Evolutionary conservation across 2,329 filamentous ascomycete species (phyloP).

Genomic region (Aureobasidium pullulans): DNA sequence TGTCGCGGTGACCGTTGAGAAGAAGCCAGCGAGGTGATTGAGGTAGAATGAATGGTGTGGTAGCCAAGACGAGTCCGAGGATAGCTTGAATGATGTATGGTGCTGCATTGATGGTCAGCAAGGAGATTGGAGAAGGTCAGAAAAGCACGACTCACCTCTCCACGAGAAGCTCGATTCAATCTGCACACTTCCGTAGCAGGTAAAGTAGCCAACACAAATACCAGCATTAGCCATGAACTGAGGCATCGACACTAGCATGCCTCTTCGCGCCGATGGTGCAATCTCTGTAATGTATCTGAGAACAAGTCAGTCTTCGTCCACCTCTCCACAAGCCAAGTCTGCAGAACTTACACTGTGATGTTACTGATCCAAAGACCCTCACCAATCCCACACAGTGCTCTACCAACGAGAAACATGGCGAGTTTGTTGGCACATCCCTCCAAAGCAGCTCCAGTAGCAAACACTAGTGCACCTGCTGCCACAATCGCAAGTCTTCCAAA

Average conservation of each 20-base stretch:
- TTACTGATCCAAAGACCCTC: constrained; percentile 53
- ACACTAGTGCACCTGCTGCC: constrained; percentile 45
- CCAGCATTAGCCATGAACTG: constrained; percentile 32
- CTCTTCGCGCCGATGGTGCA: constrained; percentile 42
- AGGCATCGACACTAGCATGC: constrained; percentile 17
- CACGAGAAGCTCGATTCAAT: background rate
- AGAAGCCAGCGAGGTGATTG: constrained; percentile 54
- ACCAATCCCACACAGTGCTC: constrained; percentile 51
- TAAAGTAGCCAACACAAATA: constrained; percentile 52
- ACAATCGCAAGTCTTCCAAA: constrained; percentile 45
- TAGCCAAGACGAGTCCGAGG: constrained; percentile 35
- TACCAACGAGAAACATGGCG: constrained; percentile 48
- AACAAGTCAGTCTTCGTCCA: background rate
- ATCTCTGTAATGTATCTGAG: constrained; percentile 52
- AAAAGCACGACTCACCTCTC: background rate
- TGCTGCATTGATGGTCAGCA: constrained; percentile 26
- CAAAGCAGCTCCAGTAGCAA: constrained; percentile 46
- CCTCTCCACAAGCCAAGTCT: background rate
- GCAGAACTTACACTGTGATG: constrained; percentile 39
- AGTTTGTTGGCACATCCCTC: constrained; percentile 44
- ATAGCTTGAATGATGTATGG: constrained; percentile 46
- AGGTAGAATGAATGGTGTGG: constrained; percentile 39
- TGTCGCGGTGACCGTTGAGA: constrained; percentile 37
- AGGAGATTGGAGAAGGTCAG: constrained; percentile 45
- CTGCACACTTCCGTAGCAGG: constrained; percentile 48